Conservation (phyloP, 768 basidiomycete species). For the Russula griseocarnosa region DNA sequence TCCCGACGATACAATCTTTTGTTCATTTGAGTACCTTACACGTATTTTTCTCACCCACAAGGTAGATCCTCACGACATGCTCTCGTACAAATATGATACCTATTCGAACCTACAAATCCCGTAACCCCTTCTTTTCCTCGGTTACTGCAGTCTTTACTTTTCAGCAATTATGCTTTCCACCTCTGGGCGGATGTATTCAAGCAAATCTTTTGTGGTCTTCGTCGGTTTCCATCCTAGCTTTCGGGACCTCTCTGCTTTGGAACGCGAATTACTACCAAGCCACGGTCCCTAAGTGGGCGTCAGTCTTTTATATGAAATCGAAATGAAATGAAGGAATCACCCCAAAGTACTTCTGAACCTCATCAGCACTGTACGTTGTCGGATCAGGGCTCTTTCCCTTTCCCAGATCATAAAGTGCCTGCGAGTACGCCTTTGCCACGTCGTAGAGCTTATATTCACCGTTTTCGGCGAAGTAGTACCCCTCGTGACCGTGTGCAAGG, state of each 20-base stretch:
- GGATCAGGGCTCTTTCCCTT: slow-evolving; percentile 38
- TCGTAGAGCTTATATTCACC: slow-evolving; percentile 36
- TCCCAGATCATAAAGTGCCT: slow-evolving; percentile 36
- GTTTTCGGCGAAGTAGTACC: slow-evolving; percentile 37
- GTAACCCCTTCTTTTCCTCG: not conserved
- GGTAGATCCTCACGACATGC: too few species aligned
- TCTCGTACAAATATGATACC: not conserved
- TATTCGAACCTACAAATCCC: not conserved
- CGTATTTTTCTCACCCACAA: too few species aligned
- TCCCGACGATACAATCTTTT: too few species aligned
- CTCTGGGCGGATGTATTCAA: slow-evolving; percentile 46
- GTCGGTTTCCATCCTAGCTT: slow-evolving; percentile 52
- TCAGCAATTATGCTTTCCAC: slow-evolving; percentile 34
- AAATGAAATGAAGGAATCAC: slow-evolving; percentile 1
- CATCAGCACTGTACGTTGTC: slow-evolving; percentile 43
- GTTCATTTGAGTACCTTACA: too few species aligned
- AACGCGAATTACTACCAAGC: slow-evolving; percentile 41
- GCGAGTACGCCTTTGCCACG: slow-evolving; percentile 39
- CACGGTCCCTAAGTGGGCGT: slow-evolving; percentile 23
- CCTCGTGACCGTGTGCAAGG: slow-evolving; percentile 36
- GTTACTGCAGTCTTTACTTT: not conserved
- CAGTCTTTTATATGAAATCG: not conserved
- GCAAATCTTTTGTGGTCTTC: slow-evolving; percentile 47
- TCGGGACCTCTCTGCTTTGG: slow-evolving; percentile 41
- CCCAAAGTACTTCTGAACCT: slow-evolving; percentile 40